Evolutionary conservation across 2,329 filamentous ascomycete species (phyloP).

Genomic region (Fusarium aywerte): DNA sequence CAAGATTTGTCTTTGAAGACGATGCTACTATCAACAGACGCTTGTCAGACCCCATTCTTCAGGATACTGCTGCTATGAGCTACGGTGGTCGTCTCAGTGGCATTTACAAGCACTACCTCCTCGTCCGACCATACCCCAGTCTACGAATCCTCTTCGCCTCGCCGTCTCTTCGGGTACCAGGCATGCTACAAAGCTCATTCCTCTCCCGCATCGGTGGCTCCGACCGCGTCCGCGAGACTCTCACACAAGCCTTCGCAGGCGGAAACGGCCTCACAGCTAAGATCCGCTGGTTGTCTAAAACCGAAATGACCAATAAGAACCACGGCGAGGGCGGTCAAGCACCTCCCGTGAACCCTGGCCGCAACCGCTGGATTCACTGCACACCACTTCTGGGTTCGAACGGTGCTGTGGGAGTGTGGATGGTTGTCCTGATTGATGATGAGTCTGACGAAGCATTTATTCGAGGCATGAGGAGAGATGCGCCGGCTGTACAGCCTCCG

Average conservation of each 20-base stretch:
- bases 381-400: conserved; percentile 76
- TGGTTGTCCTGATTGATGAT: conserved; percentile 78
- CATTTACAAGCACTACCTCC: conserved; percentile 67
- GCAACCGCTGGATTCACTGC: conserved; percentile 79
- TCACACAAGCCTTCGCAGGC: conserved; percentile 69
- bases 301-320: conserved; percentile 21
- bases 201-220: conserved; percentile 65
- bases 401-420: conserved; percentile 79
- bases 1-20: conserved; percentile 55
- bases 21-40: conserved; percentile 41
- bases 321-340: conserved; percentile 47
- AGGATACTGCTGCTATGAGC: conserved; percentile 19
- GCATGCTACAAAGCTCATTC: conserved; percentile 71
- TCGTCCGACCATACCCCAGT: conserved; percentile 72
- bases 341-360: conserved; percentile 53
- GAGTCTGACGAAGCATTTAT: conserved; percentile 52
- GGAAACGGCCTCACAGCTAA: conserved; percentile 79
- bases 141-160: conserved; percentile 76
- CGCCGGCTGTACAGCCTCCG: conserved; percentile 29
- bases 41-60: conserved; percentile 36
- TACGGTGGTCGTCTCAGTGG: conserved; percentile 46
- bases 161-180: conserved; percentile 72
- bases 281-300: conserved; percentile 70
- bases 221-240: conserved; percentile 58
- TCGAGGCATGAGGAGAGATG: conserved; percentile 18